These are phyloP conservation scores for Hypoxylon sp. DNA, from an alignment of 2,329 filamentous ascomycete genomes.

Conservation along the genomic window DNA sequence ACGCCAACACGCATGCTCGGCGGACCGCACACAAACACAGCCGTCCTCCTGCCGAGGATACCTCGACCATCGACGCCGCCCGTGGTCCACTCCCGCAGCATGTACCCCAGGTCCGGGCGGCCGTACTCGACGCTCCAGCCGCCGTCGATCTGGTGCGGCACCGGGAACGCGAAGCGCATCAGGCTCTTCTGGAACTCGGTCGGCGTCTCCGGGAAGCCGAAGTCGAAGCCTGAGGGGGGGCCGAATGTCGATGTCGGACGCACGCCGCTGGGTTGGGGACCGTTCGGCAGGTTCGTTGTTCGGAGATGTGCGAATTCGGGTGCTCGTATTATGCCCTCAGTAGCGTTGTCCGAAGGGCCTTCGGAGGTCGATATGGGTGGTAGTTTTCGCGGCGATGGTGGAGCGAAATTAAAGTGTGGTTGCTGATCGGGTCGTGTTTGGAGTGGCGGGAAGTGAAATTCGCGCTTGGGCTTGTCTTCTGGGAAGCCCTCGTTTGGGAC, in stretches of 20 bases:
- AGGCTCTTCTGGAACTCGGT: constrained; percentile 90
- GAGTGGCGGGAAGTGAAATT: constrained; percentile 73
- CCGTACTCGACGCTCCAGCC: constrained; percentile 96
- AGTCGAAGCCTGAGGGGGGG: constrained; percentile 77
- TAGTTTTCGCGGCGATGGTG: constrained; percentile 61
- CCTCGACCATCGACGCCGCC: constrained; percentile 76
- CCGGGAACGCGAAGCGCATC: constrained; percentile 90
- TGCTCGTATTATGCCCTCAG: constrained; percentile 55
- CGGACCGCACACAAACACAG: constrained; percentile 94
- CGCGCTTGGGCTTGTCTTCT: constrained; percentile 57
- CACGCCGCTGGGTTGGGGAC: constrained; percentile 48
- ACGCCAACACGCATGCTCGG: constrained; percentile 90
- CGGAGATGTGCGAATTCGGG: constrained; percentile 72
- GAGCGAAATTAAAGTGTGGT: constrained; percentile 73
- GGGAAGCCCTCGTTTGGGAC: constrained; percentile 50
- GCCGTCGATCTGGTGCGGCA: constrained; percentile 76
- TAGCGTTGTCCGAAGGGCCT: constrained; percentile 24
- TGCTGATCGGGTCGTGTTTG: constrained; percentile 62
- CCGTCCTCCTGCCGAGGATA: constrained; percentile 83
- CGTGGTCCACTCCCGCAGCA: constrained; percentile 85
- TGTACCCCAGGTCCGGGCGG: constrained; percentile 87
- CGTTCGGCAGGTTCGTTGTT: constrained; percentile 58
- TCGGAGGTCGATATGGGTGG: constrained; percentile 42
- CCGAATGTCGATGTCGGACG: constrained; percentile 71
- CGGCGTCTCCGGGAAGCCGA: constrained; percentile 86